Evolutionary conservation across 768 basidiomycete genomes (phyloP), one percentile per base, ranked within the genome.

Genomic region (Gloeopeniophorella convolvens): DNA sequence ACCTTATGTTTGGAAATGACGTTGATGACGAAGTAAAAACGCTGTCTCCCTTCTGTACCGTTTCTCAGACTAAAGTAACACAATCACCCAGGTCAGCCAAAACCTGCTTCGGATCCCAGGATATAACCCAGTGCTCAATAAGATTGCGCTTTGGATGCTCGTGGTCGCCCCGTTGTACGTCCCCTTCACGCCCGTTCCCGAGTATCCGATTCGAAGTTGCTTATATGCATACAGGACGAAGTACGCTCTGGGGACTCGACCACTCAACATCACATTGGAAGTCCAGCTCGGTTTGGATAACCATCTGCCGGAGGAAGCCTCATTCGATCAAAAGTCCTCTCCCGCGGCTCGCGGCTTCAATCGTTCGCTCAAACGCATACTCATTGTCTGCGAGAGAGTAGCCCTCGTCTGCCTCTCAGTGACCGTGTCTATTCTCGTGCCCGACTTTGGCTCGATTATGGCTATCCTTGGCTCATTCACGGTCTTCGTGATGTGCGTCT

Each of bases 391-490:
- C 30, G 83, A 84, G 57, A 74, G 90, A 44, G 65, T 81, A 21
- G 55, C 69, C 44, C 65, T 92, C 36, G 79, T 85, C 1, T 57
- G 73, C 9, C 59, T 82, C 28, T 77, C 84, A 20, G 82, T 89
- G 11, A 63, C 66, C 27, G 79, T 85, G 21, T 90, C 92, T 16
- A 83, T 91, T 50, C 63, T 78, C 44, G 65, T 93, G 18, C 91
- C 91, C 5, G 78, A 87, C 46, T 94, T 94, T 66, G 80, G 83
- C 55, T 74, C 81, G 4, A 71, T 85, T 66, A 91, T 93, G 87
- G 88, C 90, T 1, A 88, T 96, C 65, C 70, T 97, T 45, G 94
- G 94, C 2, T 83, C 89, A n/a, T 90, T 91, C 65, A 82, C 84
- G 30, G 86, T 90, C 0, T 81, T 80, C 54, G 48, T 72, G 49